Evolutionary conservation across 2,329 filamentous ascomycete genomes (phyloP).

Genomic region (Ceratocystis cacaofunesta): DNA sequence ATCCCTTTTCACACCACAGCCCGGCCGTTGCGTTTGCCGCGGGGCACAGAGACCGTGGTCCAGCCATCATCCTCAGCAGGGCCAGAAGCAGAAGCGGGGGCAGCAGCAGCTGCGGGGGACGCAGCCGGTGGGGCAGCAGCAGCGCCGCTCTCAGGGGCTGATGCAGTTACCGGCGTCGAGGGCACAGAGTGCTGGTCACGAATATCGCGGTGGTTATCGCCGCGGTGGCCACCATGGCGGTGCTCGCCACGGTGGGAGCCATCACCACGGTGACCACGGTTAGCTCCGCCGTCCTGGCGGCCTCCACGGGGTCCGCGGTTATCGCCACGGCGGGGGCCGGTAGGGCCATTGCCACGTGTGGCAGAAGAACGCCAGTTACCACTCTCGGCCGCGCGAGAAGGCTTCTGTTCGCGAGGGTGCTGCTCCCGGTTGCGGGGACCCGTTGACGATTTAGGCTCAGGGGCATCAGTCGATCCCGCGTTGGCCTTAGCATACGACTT

Average conservation of each 20-base stretch:
- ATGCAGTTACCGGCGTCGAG: constrained; percentile 19
- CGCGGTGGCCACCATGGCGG: constrained; percentile 4
- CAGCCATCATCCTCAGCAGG: constrained; percentile 46
- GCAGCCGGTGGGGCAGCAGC: constrained; percentile 18
- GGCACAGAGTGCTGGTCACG: constrained; percentile 22
- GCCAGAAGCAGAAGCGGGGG: constrained; percentile 21
- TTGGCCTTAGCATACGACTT: constrained; percentile 24
- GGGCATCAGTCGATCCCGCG: neutral
- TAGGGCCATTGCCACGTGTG: constrained; percentile 29
- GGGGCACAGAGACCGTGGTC: constrained; percentile 37
- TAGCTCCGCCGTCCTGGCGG: constrained; percentile 5
- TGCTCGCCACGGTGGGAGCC: constrained; percentile 4
- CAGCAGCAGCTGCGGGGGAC: constrained; percentile 23
- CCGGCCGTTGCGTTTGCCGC: constrained; percentile 17
- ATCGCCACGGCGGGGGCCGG: constrained; percentile 32
- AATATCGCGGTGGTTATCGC: constrained; percentile 18
- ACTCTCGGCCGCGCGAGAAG: constrained; percentile 39
- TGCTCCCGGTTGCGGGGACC: constrained; percentile 25
- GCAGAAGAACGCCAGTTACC: constrained; percentile 43
- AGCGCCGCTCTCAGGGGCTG: constrained; percentile 18
- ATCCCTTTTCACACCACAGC: constrained; percentile 8
- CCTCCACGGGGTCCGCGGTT: constrained; percentile 28
- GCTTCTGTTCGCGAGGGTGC: constrained; percentile 32
- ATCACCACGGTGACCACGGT: neutral
- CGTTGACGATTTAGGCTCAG: neutral